Base-by-base conservation (phyloP, 139 green algal genomes). In the Chlorella ohadii region DNA sequence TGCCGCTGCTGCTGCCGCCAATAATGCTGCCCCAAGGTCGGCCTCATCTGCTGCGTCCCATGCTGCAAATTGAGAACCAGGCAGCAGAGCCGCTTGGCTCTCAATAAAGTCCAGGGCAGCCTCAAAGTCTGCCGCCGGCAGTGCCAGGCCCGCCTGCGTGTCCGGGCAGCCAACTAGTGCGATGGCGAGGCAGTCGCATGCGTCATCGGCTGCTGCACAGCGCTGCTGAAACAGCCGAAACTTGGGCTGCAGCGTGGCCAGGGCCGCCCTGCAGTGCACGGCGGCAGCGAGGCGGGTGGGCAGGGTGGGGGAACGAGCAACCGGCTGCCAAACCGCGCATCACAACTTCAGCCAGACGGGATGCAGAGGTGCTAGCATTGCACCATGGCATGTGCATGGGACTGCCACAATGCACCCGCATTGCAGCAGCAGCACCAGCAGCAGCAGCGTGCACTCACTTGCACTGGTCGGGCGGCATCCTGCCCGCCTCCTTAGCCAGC, bases 81-180 rank as follows among this genome's bases (percentile, higher is more conserved):
- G 51, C 51, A 59, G 76, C 76, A 82, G 76, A 11, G 76, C 76
- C 5, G 76, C 76, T 15, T 72, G 33, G 27, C 28, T 56, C 31
- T 56, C 76, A 20, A 39, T 11, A 23, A 44, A 63, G 25, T 38
- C 59, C 57, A 82, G 25, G 1, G 59, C 76, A 22, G 25, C 76
- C 13, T 38, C 76, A 31, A 28, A 28, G 57, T 56, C 36, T 20
- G 20, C 33, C 12, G 68, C 38, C 3, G 59, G 59, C 36, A 38
- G 56, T 12, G 59, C 59, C 36, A 82, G 57, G 1, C 59, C 76
- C 12, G 51, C 51, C 51, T 59, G 51, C 15, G 51, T 59, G 51
- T 22, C 22, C 11, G 51, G 57, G 56, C 28, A 15, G 36, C 76
- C 57, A 59, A 72, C 20, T 59, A 39, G 2, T 23, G 34, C 16